These are phyloP conservation scores for Yarrowia sp. DNA, from an alignment of 805 yeast genomes.

Conservation along the genomic window DNA sequence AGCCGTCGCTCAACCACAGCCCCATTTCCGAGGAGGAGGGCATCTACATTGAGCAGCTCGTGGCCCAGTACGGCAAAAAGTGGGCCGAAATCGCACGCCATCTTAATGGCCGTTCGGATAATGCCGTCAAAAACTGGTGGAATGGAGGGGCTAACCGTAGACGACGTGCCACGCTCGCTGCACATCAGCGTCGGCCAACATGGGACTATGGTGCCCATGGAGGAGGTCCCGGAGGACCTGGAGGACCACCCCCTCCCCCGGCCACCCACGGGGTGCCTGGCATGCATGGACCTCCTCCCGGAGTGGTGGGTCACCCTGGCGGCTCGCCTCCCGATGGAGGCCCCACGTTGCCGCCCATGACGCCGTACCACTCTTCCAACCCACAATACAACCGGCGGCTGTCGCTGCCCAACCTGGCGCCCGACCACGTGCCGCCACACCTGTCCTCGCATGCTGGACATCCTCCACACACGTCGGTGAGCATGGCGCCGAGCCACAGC, in stretches of 20 bases:
- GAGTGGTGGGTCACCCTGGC: background rate
- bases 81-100: constrained; percentile 95
- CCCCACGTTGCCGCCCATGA: background rate
- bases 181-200: constrained; percentile 24
- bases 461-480: background rate
- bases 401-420: constrained; percentile 1
- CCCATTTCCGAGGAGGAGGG: constrained; percentile 89
- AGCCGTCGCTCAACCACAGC: constrained; percentile 73
- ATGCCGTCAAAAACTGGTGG: constrained; percentile 95
- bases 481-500: background rate
- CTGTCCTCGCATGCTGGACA: background rate
- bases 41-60: constrained; percentile 70
- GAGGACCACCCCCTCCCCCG: constrained; percentile 11
- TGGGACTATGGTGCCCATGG: constrained; percentile 1
- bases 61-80: constrained; percentile 73
- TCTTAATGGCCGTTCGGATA: constrained; percentile 81
- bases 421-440: background rate
- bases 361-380: background rate
- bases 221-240: constrained; percentile 11
- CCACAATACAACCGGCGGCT: constrained; percentile 8
- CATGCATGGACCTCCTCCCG: background rate
- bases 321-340: background rate
- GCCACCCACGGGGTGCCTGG: constrained; percentile 12
- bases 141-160: constrained; percentile 88
- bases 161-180: constrained; percentile 41